Percentiles rank a stretch among this genome's conserved stretches.
Conservation (phyloP, 2,329 filamentous ascomycete species). For the Cucurbitaria berberidis region DNA sequence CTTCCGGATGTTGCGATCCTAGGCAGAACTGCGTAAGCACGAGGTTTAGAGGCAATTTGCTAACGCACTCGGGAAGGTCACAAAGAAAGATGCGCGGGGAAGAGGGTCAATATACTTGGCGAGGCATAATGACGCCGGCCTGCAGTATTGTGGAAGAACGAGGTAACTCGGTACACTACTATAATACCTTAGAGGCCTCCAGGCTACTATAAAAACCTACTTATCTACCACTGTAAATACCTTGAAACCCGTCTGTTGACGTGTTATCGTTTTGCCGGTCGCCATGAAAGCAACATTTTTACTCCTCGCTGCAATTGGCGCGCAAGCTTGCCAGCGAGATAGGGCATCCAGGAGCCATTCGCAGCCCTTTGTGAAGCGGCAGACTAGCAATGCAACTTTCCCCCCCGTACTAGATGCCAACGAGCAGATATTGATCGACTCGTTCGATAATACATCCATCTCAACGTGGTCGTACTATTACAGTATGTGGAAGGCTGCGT, state of each 20-base stretch:
- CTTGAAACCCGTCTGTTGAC: not conserved
- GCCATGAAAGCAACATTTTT: conserved; percentile 38
- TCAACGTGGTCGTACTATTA: conserved; percentile 45
- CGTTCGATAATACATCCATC: conserved; percentile 51
- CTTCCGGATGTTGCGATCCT: too few species aligned
- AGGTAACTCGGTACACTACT: too few species aligned
- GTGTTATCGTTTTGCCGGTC: not conserved
- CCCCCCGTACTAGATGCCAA: conserved; percentile 44
- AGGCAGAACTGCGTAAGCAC: too few species aligned
- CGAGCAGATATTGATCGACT: conserved; percentile 49
- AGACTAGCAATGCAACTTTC: conserved; percentile 32
- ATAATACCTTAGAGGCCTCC: too few species aligned
- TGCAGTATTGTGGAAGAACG: too few species aligned
- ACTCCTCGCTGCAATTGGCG: conserved; percentile 38
- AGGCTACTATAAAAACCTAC: too few species aligned
- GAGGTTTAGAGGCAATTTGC: too few species aligned
- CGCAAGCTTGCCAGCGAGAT: conserved; percentile 45
- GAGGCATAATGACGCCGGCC: too few species aligned
- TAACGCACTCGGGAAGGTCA: too few species aligned
- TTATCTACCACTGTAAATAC: conserved; percentile 6
- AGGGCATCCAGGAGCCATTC: conserved; percentile 28
- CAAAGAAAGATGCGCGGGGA: too few species aligned
- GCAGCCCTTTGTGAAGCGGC: conserved; percentile 36
- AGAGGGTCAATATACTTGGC: too few species aligned
- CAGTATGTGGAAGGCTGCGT: conserved; percentile 23